Evolutionary conservation across 2,329 filamentous ascomycete genomes (phyloP), one percentile per base, ranked within the genome.

Genomic region (Fusarium setosum): DNA sequence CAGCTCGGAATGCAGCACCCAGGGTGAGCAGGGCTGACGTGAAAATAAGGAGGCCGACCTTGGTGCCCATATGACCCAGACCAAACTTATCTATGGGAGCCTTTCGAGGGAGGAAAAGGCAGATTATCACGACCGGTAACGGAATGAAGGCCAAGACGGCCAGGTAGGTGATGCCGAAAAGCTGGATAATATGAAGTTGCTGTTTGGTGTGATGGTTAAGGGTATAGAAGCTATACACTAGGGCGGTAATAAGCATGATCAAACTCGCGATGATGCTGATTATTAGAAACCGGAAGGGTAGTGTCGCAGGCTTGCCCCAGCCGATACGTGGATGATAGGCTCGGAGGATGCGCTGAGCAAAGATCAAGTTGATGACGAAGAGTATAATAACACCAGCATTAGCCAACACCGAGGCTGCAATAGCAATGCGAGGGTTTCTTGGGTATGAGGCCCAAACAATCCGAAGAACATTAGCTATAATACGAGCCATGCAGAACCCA

Each of bases 301-400:
- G 65, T 4, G 80, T 81, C 24, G 88, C 80, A 2, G 76, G 65
- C n/a, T 77, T 81, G 61, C 85, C 83, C 91, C 92, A 94, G 56
- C 92, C 92, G 31, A 92, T 73, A 4, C 74, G 72, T 0, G 92
- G 92, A 71, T 94, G 90, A 35, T 87, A 85, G 9, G 90, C 90
- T 53, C 93, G 85, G 13, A 95, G 76, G 24, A 96, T 82, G 41
- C 92, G 88, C 76, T 93, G 91, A 0, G 89, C 79, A 73, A 94
- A 91, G 69, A 95, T 78, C 26, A 96, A 78, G 78, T 96, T 94
- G 76, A 93, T 80, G 71, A 94, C 79, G 77, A 91, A 94, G 20
- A 96, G 80, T 13, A 96, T 76, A 29, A 96, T 74, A 13, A 93
- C 87, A 38, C 92, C 92, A 1, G 90, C 88, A 37, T 88, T 86